These are phyloP conservation scores for Xerocomellus chrysenteron DNA, from an alignment of 768 basidiomycete genomes.

Conservation along the genomic window DNA sequence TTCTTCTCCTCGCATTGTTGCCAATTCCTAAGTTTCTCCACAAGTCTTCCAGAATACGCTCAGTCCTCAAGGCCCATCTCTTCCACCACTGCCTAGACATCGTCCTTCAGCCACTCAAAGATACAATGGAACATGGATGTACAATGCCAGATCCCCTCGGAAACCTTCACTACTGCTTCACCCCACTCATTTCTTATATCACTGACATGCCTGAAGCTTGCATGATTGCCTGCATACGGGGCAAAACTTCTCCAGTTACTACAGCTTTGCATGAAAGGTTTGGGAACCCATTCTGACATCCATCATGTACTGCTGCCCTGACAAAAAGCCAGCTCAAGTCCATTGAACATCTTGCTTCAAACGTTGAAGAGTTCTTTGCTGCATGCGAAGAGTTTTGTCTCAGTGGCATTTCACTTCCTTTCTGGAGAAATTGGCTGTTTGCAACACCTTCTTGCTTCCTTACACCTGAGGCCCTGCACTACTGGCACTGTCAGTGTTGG, in stretches of 20 bases:
- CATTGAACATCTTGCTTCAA: neutral
- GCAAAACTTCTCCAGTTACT: neutral
- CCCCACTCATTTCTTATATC: neutral
- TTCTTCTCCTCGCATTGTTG: neutral
- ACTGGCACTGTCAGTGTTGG: neutral
- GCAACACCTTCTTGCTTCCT: neutral
- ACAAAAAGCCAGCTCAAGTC: neutral
- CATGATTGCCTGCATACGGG: neutral
- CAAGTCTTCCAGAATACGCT: neutral
- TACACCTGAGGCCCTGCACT: neutral
- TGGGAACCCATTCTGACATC: neutral
- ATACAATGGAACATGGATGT: neutral
- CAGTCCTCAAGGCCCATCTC: neutral
- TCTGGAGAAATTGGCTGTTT: neutral
- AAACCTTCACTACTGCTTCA: neutral
- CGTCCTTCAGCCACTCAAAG: neutral
- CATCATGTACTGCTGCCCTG: neutral
- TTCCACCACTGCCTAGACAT: neutral
- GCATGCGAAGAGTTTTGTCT: neutral
- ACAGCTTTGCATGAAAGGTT: neutral
- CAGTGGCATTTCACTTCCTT: neutral
- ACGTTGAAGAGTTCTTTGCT: neutral
- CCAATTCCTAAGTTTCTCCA: neutral
- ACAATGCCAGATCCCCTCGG: neutral
- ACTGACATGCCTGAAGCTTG: neutral